A percentile compares a stretch with the other conserved stretches of the same genome.
These are phyloP conservation scores for Yarrowia yakushimensis DNA, from an alignment of 805 yeast genomes.

Conservation along the genomic window DNA sequence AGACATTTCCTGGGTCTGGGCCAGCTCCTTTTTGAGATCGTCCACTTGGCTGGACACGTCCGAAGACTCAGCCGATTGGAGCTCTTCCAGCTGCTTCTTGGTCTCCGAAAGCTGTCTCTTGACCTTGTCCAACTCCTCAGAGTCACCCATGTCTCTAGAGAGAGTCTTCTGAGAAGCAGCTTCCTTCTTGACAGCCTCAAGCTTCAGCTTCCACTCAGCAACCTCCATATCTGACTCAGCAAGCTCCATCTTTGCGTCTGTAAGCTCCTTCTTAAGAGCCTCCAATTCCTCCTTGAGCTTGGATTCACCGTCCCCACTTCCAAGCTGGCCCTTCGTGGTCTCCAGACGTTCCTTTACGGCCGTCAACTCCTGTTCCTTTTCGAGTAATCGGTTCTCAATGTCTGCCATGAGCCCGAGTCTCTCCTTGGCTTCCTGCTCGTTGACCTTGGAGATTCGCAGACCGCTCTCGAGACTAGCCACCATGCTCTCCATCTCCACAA, in stretches of 20 bases:
- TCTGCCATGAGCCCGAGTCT: conserved; percentile 39
- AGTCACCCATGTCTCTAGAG: background rate
- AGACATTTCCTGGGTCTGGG: conserved; percentile 21
- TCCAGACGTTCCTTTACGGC: conserved; percentile 29
- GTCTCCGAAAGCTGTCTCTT: background rate
- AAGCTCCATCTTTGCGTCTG: no score
- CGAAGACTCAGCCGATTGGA: background rate
- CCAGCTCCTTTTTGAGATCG: conserved; percentile 14
- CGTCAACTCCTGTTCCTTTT: conserved; percentile 34
- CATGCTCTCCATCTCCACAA: conserved; percentile 33
- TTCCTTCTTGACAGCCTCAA: background rate
- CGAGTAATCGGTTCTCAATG: conserved; percentile 38
- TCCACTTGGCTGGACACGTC: conserved; percentile 30
- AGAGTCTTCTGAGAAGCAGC: background rate
- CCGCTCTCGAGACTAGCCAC: conserved; percentile 32
- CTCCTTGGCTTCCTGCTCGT: conserved; percentile 34
- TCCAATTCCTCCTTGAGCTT: conserved; percentile 21
- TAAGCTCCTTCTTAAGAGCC: background rate
- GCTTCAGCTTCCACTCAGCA: background rate
- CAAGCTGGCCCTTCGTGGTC: conserved; percentile 14
- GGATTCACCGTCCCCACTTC: background rate
- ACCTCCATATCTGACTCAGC: no score
- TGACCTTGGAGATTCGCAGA: conserved; percentile 29
- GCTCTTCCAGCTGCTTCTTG: background rate
- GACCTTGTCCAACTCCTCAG: conserved; percentile 1